Conservation (phyloP, 1,139 yeast species). For the Kluyveromyces marxianus region DNA sequence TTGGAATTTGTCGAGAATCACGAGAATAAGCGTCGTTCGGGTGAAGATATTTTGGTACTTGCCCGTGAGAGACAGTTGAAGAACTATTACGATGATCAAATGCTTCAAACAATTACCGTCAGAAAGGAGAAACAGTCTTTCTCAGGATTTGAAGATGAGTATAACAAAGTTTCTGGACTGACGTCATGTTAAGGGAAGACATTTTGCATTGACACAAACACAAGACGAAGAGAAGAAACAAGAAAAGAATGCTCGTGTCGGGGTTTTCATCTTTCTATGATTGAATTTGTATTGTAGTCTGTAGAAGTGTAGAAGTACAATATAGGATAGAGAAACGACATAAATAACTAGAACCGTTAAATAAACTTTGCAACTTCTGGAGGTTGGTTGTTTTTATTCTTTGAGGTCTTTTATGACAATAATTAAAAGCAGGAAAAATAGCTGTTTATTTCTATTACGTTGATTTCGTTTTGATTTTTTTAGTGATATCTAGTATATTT, state of each 20-base stretch:
- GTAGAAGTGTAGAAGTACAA: too few relatives aligned
- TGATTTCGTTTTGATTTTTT: too few relatives aligned
- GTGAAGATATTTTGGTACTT: slow-evolving; percentile 16
- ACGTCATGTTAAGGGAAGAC: neutral
- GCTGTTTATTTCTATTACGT: too few relatives aligned
- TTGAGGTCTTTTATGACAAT: too few relatives aligned
- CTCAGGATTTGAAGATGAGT: slow-evolving; percentile 5
- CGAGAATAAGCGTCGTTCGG: slow-evolving; percentile 18
- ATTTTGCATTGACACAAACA: too few relatives aligned
- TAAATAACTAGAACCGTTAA: slow-evolving; percentile 1
- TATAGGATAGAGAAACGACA: neutral
- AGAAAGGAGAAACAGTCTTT: slow-evolving; percentile 5
- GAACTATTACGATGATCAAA: slow-evolving; percentile 19
- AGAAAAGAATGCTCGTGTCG: neutral
- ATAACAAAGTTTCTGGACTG: neutral
- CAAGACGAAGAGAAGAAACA: too few relatives aligned
- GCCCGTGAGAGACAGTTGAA: slow-evolving; percentile 22
- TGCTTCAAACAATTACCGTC: slow-evolving; percentile 12
- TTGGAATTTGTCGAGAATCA: slow-evolving; percentile 16
- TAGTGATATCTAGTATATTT: too few relatives aligned
- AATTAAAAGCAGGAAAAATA: too few relatives aligned
- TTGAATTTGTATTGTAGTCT: too few relatives aligned
- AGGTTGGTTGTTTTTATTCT: too few relatives aligned
- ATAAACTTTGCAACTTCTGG: neutral
- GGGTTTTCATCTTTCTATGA: too few relatives aligned